Evolutionary conservation across 305 asterid species (phyloP).

Genomic region (Salvia sclarea): DNA sequence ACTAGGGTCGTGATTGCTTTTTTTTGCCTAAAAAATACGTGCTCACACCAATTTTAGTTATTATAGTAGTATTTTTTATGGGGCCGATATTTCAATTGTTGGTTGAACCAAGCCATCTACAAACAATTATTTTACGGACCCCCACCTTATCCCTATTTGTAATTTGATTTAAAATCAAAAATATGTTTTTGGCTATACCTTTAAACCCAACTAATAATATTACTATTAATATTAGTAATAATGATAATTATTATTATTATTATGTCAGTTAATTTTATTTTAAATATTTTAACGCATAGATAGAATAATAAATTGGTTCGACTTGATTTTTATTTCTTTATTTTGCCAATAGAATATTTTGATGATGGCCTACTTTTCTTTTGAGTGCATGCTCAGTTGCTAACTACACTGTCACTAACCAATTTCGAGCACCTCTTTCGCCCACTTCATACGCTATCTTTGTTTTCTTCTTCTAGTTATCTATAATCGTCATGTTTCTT

Average conservation of each 20-base stretch:
- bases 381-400: neutral
- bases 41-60: neutral
- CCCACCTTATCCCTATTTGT: neutral
- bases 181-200: no score
- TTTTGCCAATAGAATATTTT: neutral
- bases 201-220: no score
- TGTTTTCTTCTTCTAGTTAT: neutral
- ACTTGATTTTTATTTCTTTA: neutral
- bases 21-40: no score
- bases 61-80: neutral
- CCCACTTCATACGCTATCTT: neutral
- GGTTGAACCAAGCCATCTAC: neutral
- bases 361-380: neutral
- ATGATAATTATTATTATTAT: no score
- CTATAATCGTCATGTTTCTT: neutral
- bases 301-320: neutral
- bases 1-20: no score
- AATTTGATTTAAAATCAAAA: no score
- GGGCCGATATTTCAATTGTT: conserved; percentile 1
- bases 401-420: neutral
- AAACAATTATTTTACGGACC: neutral
- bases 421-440: neutral
- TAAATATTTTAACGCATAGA: neutral
- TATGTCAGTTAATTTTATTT: no score
- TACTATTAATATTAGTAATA: no score